Evolutionary conservation across 2,329 filamentous ascomycete species (phyloP), one percentile per base, ranked within the genome.

Genomic region (Aurifilum marmelostoma): DNA sequence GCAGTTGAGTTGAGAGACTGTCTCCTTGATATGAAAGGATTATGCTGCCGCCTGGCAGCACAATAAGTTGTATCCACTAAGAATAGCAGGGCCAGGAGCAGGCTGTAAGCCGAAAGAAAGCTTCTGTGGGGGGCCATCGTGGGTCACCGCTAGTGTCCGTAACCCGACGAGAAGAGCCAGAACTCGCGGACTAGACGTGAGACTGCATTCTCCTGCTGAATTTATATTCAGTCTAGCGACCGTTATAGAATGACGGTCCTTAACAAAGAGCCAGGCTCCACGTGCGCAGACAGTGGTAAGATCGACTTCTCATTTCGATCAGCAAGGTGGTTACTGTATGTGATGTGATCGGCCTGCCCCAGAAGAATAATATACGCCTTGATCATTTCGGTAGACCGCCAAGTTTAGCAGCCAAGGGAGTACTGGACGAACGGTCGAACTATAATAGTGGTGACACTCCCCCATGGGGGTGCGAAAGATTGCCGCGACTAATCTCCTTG

Each of bases 21-120:
- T 24, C 61, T 43, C 37, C 62, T 56, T 1, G 65, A 54, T 9
- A 67, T 21, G 34, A 69, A 56, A 1, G 68, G 68, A 21, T 63
- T 62, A 34, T 69, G 56, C 16, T 47, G 43, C 16, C 21, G 60
- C 7, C 14, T 3, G 34, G 43, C 39, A 16, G 60, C 32, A n/a
- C 60, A 3, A 29, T 60, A 24, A 0, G 50, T 47, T 37, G 37
- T 54, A 27, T 43, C 12, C 16, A 37, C 18, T 11, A 59, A 21
- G 11, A 16, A 11, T 24, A n/a, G 21, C 16, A 37, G 16, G 56
- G 56, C 21, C 32, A 59, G 21, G 18, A 59, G 56, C 29, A 59
- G 56, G 8, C 27, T 21, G 29, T 9, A 37, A n/a, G 56, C 32
- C 56, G 18, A 37, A 59, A 21, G 11, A 11, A 59, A 29, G 7